Evolutionary conservation across 768 basidiomycete species (phyloP), one percentile per base, ranked within the genome.

Genomic region (Trametes cingulata): DNA sequence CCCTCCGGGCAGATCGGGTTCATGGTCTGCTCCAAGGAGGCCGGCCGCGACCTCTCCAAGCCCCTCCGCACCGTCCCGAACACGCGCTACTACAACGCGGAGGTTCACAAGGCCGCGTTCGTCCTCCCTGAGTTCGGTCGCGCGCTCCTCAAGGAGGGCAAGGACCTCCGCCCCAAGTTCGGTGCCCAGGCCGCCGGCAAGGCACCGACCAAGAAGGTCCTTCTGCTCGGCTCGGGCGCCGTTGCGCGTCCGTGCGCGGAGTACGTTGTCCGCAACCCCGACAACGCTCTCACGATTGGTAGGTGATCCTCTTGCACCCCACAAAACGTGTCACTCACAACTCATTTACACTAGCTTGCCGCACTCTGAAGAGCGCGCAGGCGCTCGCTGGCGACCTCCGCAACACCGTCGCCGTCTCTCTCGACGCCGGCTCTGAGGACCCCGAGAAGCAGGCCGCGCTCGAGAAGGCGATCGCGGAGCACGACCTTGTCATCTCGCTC

Each of bases 1-100:
- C 97, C 97, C 19, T 89, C 91, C n/a, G 97, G 97, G 37, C 95
- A 95, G 71, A 99, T 98, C 68, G 95, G 97, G 22, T 95, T 95
- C 77, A 82, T 95, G 65, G 80, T 98, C 46, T 92, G 90, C 73
- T 87, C 94, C 56, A 95, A 90, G 75, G 87, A 87, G 27, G 74
- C 77, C 15, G 80, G 77, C 25, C 81, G 91, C 52, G 85, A 90
- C 71, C 76, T 99, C 63, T 82, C 79, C 52, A 85, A 79, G 19
- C 89, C 95, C 0, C 65, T 95, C 40, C 85, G 94, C 56, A 77
- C 86, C 45, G 85, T 96, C 35, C 76, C 80, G 41, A 75, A 76
- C 62, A 91, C 90, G 29, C 82, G 79, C 52, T 98, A 98, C 80
- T 99, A 95, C 78, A 97, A 90, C 71, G 78, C 82, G 60, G 75